Evolutionary conservation across 208 protist species (phyloP).

Genomic region (Leishmania turanica): DNA sequence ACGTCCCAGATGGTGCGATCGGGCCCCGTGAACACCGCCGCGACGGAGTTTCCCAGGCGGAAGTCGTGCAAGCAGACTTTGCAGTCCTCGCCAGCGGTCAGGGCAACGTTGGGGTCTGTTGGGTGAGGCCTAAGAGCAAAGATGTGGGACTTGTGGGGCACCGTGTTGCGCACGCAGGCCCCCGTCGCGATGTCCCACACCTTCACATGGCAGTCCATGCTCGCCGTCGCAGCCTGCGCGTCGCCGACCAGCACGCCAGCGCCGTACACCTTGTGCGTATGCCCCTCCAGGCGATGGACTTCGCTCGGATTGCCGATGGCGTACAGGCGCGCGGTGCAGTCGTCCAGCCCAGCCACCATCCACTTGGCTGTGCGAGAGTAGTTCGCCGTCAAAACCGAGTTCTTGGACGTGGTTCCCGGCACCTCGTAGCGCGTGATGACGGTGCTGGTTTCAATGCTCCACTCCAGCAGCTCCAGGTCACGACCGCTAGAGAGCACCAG

Average conservation of each 20-base stretch:
- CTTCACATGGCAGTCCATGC: slow-evolving; percentile 63
- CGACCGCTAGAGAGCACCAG: slow-evolving; percentile 33
- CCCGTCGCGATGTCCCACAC: slow-evolving; percentile 61
- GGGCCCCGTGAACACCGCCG: slow-evolving; percentile 50
- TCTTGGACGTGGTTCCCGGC: slow-evolving; percentile 14
- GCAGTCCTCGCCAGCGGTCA: slow-evolving; percentile 60
- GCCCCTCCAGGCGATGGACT: slow-evolving; percentile 37
- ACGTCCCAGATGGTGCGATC: slow-evolving; percentile 65
- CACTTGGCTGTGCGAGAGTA: slow-evolving; percentile 29
- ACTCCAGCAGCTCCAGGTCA: slow-evolving; percentile 37
- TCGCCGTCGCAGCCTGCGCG: slow-evolving; percentile 37
- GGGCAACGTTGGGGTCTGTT: slow-evolving; percentile 35
- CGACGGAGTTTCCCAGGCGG: slow-evolving; percentile 41
- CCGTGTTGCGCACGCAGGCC: slow-evolving; percentile 21
- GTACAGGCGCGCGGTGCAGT: slow-evolving; percentile 34
- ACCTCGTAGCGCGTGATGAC: slow-evolving; percentile 32
- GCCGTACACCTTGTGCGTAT: slow-evolving; percentile 67
- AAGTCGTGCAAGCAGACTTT: slow-evolving; percentile 71
- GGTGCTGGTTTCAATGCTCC: slow-evolving; percentile 21
- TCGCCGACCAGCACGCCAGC: slow-evolving; percentile 42
- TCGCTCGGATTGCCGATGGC: slow-evolving; percentile 27
- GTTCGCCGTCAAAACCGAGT: slow-evolving; percentile 26
- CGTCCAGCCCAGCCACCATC: slow-evolving; percentile 39
- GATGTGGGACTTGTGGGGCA: slow-evolving; percentile 51
- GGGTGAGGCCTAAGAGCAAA: slow-evolving; percentile 58